A percentile compares a stretch with the other conserved stretches of the same genome.
Evolutionary conservation across 495 filamentous ascomycete genomes (phyloP).

Genomic region (Polyplosphaeria fusca): DNA sequence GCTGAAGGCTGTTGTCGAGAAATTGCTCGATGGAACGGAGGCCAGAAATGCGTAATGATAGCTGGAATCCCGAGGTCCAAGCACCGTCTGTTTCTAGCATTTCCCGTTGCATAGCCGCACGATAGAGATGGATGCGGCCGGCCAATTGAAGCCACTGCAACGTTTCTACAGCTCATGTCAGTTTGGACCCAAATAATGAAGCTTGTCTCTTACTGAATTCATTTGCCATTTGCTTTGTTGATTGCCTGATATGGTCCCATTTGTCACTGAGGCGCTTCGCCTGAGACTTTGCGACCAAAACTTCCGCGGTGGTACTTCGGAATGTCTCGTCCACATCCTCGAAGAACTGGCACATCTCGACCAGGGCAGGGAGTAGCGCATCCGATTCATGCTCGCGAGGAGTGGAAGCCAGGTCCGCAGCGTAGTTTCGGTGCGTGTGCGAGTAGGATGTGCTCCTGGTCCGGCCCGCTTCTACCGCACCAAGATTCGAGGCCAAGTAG

Average conservation of each 20-base stretch:
- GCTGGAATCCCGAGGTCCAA: constrained; percentile 21
- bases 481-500: constrained; percentile 14
- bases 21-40: constrained; percentile 25
- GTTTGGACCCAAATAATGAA: not conserved
- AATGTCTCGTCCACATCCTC: constrained; percentile 32
- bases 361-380: constrained; percentile 4
- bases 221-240: constrained; percentile 4
- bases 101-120: not conserved
- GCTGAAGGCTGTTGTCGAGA: constrained; percentile 10
- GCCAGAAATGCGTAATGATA: constrained; percentile 12
- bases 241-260: constrained; percentile 15
- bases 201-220: constrained; percentile 13
- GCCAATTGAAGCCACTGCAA: constrained; percentile 22
- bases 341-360: constrained; percentile 20
- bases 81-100: constrained; percentile 1
- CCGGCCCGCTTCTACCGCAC: constrained; percentile 5
- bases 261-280: constrained; percentile 13
- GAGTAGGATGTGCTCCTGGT: constrained; percentile 8
- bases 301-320: constrained; percentile 1
- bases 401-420: constrained; percentile 8
- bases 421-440: constrained; percentile 1
- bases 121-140: constrained; percentile 4
- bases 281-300: constrained; percentile 18
- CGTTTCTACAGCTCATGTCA: constrained; percentile 8
- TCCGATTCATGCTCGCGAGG: constrained; percentile 11